Base-by-base conservation (phyloP, 169 alveolate species). In the Cryptosporidium felis region DNA sequence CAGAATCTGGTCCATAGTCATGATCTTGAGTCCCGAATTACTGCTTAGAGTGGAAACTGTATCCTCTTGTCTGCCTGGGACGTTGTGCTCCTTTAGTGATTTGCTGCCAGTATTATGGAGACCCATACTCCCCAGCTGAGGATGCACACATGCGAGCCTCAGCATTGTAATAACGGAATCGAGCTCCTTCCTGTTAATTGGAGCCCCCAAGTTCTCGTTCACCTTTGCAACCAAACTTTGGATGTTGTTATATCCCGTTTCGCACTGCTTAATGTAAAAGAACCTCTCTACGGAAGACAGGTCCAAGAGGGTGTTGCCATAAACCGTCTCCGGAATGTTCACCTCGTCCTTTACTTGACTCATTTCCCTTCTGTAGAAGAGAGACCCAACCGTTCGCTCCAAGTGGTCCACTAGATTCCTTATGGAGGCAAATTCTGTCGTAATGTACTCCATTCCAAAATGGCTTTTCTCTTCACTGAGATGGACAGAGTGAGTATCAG, bases 51-150 rank as follows among this genome's bases (percentile, higher is more conserved):
- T 53, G 3, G 65, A 38, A 14, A 41, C 56, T 21, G 66, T 14
- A 16, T 74, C 67, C 5, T 56, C 26, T 14, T 14, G 8, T 9
- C 49, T 5, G 30, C 65, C 30, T 66, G 51, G n/a, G n/a, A n/a
- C n/a, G 51, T 6, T 16, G 66, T 58, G 36, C 18, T 47, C 16
- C 12, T 42, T 34, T 34, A n/a, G 21, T 36, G 5, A 16, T 8
- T 42, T 42, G 44, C 26, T 16, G 23, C 40, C 80, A 38, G 18
- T 56, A 32, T 56, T 32, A 8, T 23, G 80, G 6, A 58, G 30
- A 40, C 92, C 90, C 74, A 82, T 62, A 9, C 80, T 65, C 42
- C 92, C 92, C 30, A 89, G 79, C 88, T 89, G 92, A 4, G 92
- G 92, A 44, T 89, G 92, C 38, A 62, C 60, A 38, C 91, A 85